Percentiles rank a stretch among this genome's conserved stretches.
Conservation (phyloP, 1,284 basidiomycete genomes). For the Filobasidium uniguttulatum region DNA sequence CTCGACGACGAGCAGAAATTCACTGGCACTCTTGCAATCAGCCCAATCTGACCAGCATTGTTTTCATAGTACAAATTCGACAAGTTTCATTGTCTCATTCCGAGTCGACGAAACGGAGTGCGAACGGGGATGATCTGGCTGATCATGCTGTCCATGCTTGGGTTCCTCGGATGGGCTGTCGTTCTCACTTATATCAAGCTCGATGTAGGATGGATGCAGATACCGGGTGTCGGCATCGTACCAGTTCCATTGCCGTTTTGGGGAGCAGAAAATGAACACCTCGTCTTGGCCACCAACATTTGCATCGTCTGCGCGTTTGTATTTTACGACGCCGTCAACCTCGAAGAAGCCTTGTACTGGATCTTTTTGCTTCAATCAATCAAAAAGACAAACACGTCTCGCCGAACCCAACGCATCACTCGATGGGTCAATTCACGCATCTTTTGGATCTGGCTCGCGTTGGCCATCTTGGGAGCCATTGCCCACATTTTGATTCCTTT, state of each 20-base stretch:
- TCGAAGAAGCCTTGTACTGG: conserved; percentile 11
- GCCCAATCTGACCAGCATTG: too few species aligned
- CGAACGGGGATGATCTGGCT: not conserved
- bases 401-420: not conserved
- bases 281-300: not conserved
- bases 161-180: conserved; percentile 4
- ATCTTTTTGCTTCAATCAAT: not conserved
- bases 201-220: not conserved
- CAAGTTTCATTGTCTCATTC: not conserved
- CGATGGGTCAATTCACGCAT: not conserved
- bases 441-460: not conserved
- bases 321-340: conserved; percentile 10
- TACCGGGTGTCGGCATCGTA: conserved; percentile 5
- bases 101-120: not conserved
- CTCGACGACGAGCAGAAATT: not conserved
- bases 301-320: conserved; percentile 3
- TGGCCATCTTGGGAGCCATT: not conserved
- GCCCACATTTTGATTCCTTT: not conserved
- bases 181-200: conserved; percentile 3
- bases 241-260: conserved; percentile 7
- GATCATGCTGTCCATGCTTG: not conserved
- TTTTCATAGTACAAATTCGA: not conserved
- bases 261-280: not conserved
- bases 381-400: not conserved
- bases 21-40: not conserved